Evolutionary conservation across 2,329 filamentous ascomycete species (phyloP).

Genomic region (Cryphonectria carpinicola): DNA sequence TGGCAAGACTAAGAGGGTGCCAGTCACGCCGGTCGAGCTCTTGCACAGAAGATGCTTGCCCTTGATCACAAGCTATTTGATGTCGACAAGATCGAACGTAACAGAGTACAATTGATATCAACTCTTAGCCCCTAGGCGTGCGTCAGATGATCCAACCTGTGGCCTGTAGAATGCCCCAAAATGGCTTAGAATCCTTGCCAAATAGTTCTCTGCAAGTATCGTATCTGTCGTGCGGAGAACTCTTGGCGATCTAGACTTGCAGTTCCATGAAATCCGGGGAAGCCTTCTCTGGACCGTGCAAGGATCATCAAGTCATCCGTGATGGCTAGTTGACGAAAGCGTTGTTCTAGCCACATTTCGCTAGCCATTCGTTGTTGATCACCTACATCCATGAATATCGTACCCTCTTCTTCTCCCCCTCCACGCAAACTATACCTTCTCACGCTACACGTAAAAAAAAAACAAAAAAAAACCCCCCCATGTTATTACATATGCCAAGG

Average conservation of each 20-base stretch:
- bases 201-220: neutral
- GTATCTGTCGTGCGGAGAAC: neutral
- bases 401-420: neutral
- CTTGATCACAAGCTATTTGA: neutral
- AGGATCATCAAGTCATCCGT: neutral
- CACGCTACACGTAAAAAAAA: neutral
- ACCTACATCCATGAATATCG: neutral
- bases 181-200: neutral
- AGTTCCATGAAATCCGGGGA: neutral
- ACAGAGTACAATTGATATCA: neutral
- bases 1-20: neutral
- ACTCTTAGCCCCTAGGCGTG: no score
- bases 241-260: neutral
- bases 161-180: neutral
- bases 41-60: neutral
- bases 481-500: neutral
- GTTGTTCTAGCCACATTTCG: neutral
- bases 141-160: neutral
- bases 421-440: neutral
- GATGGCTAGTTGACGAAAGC: neutral
- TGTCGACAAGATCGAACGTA: neutral
- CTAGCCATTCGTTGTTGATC: neutral
- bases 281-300: neutral
- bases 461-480: neutral
- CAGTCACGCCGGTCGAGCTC: slow-evolving; percentile 1